Base-by-base conservation (phyloP, 805 yeast genomes). In the Yamadazyma tumulicola region DNA sequence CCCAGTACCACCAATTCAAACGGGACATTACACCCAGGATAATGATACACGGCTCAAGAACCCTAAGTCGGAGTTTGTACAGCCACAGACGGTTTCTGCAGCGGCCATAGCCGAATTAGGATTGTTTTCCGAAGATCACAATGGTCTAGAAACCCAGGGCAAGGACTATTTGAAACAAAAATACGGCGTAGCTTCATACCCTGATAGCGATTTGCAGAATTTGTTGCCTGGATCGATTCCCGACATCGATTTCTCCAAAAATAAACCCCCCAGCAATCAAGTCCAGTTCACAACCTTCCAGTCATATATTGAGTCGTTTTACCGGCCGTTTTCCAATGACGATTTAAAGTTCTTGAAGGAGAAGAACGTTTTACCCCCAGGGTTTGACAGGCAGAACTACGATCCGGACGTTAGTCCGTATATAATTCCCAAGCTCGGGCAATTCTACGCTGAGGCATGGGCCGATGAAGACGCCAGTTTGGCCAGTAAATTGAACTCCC, bases 181-280 rank as follows among this genome's bases (percentile, higher is more conserved):
- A 54, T 87, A 80, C 49, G 96, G 85, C 3, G 98, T 93, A 11
- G 85, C 93, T 0, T 79, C 89, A n/a, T 93, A 79, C 54, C 98
- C 98, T 0, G 75, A 79, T 20, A 69, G 69, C 25, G 95, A 89
- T 52, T 64, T 93, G 29, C 69, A 77, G 45, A 82, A 79, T 36
- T 58, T 83, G 42, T 65, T 93, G 19, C 96, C 98, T 0, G 99
- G 98, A 3, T 77, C 70, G 22, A 80, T 88, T 17, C 98, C 98
- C 8, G 79, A 85, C 55, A 74, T 72, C 37, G 97, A 93, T 58
- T 87, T 85, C 47, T 81, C 96, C 4, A 77, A 79, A 42, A 77
- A 81, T 10, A 91, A 89, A 51, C 54, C 69, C 4, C 72, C 73
- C 3, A 61, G 87, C 2, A 91, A 87, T 57, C 98, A 93, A 62